phyloP scores from a whole-genome alignment of 805 yeast genomes.

The Candida krabiensis region DNA sequence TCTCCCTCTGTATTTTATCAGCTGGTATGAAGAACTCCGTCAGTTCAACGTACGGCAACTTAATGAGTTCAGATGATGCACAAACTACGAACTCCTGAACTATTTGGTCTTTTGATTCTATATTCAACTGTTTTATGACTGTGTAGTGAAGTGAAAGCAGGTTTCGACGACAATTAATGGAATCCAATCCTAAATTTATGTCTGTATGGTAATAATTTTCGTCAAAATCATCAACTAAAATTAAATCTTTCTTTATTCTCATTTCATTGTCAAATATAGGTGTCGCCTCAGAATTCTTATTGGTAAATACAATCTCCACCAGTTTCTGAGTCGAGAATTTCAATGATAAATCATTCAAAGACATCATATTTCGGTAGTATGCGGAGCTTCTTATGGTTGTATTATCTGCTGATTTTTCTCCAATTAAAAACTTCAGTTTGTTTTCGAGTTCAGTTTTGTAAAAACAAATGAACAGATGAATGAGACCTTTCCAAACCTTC shows the following conservation, averaged over 20 bases:
- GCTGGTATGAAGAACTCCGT: slow-evolving; percentile 13
- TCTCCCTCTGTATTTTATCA: slow-evolving; percentile 5
- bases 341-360: slow-evolving; percentile 10
- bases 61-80: slow-evolving; percentile 5
- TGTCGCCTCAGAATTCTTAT: slow-evolving; percentile 3
- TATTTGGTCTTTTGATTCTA: slow-evolving; percentile 1
- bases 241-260: slow-evolving; percentile 5
- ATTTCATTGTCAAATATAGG: slow-evolving; percentile 22
- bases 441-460: slow-evolving; percentile 10
- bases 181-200: slow-evolving; percentile 13
- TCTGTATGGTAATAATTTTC: background rate
- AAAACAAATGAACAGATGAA: slow-evolving; percentile 10
- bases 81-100: slow-evolving; percentile 8
- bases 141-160: slow-evolving; percentile 12
- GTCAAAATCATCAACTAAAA: slow-evolving; percentile 3
- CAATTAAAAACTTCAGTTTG: background rate
- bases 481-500: slow-evolving; percentile 18
- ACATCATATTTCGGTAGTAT: slow-evolving; percentile 6
- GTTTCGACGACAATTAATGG: slow-evolving; percentile 15
- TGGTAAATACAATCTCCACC: slow-evolving; percentile 15
- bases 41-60: slow-evolving; percentile 9
- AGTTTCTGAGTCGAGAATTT: slow-evolving; percentile 12
- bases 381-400: slow-evolving; percentile 2
- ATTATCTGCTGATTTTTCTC: background rate
- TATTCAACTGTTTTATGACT: background rate